phyloP scores from a whole-genome alignment of 495 filamentous ascomycete genomes.

The Penicillium parvum region DNA sequence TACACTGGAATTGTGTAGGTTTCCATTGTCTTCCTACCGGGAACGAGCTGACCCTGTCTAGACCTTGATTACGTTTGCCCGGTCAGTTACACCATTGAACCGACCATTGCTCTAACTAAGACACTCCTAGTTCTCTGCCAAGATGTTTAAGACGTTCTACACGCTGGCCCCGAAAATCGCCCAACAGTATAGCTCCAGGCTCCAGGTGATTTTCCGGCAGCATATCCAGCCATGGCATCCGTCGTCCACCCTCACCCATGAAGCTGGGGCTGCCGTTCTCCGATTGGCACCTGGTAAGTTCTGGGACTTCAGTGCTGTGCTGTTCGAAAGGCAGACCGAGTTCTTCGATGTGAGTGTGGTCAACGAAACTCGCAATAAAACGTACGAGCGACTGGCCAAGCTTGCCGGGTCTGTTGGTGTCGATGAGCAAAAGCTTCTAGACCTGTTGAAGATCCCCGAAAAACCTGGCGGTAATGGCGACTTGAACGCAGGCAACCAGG shows the following conservation, averaged over 20 bases:
- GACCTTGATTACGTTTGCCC: slow-evolving; percentile 86
- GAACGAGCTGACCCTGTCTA: slow-evolving; percentile 15
- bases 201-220: slow-evolving; percentile 78
- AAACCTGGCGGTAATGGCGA: slow-evolving; percentile 57
- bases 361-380: slow-evolving; percentile 75
- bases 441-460: slow-evolving; percentile 59
- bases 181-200: slow-evolving; percentile 50
- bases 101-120: background rate
- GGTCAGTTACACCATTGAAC: slow-evolving; percentile 30
- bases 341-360: slow-evolving; percentile 83
- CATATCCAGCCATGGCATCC: slow-evolving; percentile 98
- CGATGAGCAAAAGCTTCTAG: slow-evolving; percentile 58
- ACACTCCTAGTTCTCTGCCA: slow-evolving; percentile 48
- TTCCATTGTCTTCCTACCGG: background rate
- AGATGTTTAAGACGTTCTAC: slow-evolving; percentile 71
- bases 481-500: slow-evolving; percentile 70
- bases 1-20: slow-evolving; percentile 68
- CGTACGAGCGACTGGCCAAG: slow-evolving; percentile 71
- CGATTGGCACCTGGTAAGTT: slow-evolving; percentile 63
- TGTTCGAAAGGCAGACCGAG: slow-evolving; percentile 65
- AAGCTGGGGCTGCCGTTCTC: slow-evolving; percentile 77
- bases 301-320: slow-evolving; percentile 67
- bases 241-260: slow-evolving; percentile 79
- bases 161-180: slow-evolving; percentile 53
- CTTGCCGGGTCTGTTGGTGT: slow-evolving; percentile 65